phyloP scores from a whole-genome alignment of 768 basidiomycete genomes.

The Cubamyces lactineus region DNA sequence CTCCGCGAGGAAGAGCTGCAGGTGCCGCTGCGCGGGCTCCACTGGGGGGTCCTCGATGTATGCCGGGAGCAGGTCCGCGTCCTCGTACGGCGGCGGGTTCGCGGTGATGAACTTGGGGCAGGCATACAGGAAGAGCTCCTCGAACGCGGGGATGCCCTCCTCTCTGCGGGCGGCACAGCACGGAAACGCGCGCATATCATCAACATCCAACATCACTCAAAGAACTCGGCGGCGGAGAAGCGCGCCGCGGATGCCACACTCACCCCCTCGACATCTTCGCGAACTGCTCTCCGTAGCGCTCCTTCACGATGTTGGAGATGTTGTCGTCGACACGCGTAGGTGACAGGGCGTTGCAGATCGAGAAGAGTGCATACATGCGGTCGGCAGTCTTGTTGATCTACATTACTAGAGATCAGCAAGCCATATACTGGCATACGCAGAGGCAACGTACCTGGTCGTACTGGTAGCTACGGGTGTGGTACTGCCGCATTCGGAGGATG shows the following conservation, averaged over 20 bases:
- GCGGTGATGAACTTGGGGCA: constrained; percentile 97
- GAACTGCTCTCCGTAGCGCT: constrained; percentile 92
- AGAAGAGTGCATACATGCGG: constrained; percentile 95
- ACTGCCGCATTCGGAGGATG: constrained; percentile 94
- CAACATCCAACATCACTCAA: not conserved
- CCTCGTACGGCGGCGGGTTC: constrained; percentile 93
- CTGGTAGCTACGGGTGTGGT: constrained; percentile 95
- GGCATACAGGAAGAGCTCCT: constrained; percentile 92
- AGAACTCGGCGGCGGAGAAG: not conserved
- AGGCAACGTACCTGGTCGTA: constrained; percentile 77
- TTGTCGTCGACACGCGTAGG: constrained; percentile 94
- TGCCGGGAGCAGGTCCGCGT: constrained; percentile 59
- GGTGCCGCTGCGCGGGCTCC: constrained; percentile 85
- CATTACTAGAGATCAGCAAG: not conserved
- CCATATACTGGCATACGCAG: not conserved
- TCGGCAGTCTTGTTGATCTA: constrained; percentile 98
- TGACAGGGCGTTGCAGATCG: constrained; percentile 90
- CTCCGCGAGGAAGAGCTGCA: constrained; percentile 82
- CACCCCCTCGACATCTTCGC: constrained; percentile 83
- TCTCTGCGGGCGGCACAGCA: constrained; percentile 43
- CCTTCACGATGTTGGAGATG: constrained; percentile 90
- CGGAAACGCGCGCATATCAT: not conserved
- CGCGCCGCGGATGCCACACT: constrained; percentile 36
- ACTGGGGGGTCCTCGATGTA: constrained; percentile 42
- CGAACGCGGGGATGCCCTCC: constrained; percentile 78